These are phyloP conservation scores for Colletotrichum truncatum DNA, from an alignment of 2,329 filamentous ascomycete species.

Conservation along the genomic window DNA sequence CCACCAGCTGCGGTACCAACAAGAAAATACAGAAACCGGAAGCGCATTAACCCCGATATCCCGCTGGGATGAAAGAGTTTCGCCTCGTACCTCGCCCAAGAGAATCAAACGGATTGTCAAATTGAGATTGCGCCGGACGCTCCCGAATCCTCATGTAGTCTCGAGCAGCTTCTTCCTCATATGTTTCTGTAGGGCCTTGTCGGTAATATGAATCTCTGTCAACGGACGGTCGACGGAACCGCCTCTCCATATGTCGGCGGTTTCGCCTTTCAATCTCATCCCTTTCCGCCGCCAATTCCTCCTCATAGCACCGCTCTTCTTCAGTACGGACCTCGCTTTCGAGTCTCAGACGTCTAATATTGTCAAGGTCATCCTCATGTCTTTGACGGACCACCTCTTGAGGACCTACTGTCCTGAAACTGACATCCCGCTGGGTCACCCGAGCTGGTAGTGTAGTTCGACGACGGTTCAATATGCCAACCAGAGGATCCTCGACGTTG, in stretches of 20 bases:
- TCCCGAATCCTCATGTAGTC: constrained; percentile 13
- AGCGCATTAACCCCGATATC: not conserved
- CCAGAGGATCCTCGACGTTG: not conserved
- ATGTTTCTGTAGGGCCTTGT: constrained; percentile 1
- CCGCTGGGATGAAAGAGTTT: not conserved
- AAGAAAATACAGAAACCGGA: not conserved
- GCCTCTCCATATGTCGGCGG: not conserved
- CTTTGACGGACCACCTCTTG: constrained; percentile 21
- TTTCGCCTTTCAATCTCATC: not conserved
- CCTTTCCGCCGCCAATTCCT: constrained; percentile 1
- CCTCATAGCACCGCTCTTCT: not conserved
- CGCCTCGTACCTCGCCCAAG: constrained; percentile 16
- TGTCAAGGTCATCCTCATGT: constrained; percentile 23
- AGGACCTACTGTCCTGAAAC: constrained; percentile 7
- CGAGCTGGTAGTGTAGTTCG: not conserved
- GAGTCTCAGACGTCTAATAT: constrained; percentile 6
- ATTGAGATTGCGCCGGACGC: not conserved
- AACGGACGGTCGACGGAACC: constrained; percentile 22
- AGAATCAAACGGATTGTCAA: constrained; percentile 27
- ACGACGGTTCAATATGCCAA: constrained; percentile 1
- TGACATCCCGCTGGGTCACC: constrained; percentile 16
- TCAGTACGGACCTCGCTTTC: constrained; percentile 8
- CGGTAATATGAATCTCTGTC: not conserved
- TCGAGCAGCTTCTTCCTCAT: constrained; percentile 21
- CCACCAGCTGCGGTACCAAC: not conserved